A percentile compares a stretch with the other conserved stretches of the same genome.
Evolutionary conservation across 164 flowering plant genomes (phyloP).

Genomic region (Aristolochia fimbriata): DNA sequence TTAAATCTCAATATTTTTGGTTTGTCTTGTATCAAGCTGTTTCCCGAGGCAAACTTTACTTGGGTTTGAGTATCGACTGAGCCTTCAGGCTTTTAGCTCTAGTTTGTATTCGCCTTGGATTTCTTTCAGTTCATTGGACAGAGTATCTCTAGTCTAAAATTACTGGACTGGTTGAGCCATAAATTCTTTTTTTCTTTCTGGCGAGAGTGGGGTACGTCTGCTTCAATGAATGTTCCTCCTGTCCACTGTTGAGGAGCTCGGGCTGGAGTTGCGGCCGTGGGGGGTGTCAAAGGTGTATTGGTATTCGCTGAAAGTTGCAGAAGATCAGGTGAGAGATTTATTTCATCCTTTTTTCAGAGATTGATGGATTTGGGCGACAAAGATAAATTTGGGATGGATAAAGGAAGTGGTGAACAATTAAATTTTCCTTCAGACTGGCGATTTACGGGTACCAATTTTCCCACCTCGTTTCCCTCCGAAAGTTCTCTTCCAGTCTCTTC

Average conservation of each 20-base stretch:
- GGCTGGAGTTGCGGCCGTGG: background rate
- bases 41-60: conserved; percentile 10
- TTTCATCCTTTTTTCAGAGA: background rate
- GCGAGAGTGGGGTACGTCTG: no score
- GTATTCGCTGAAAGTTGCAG: background rate
- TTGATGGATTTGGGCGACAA: conserved; percentile 44
- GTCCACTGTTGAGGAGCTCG: background rate
- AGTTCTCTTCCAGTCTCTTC: conserved; percentile 24
- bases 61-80: background rate
- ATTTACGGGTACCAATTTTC: conserved; percentile 24
- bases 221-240: background rate
- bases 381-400: conserved; percentile 35
- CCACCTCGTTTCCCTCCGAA: conserved; percentile 25
- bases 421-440: conserved; percentile 51
- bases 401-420: conserved; percentile 27
- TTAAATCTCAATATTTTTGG: background rate
- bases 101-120: background rate
- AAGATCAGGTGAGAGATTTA: background rate
- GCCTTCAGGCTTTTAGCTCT: background rate
- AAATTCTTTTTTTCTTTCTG: conserved; percentile 6
- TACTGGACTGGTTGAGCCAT: background rate
- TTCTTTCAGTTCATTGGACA: conserved; percentile 5
- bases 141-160: background rate
- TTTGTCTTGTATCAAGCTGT: background rate
- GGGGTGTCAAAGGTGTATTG: background rate